These are phyloP conservation scores for Dactylellina leptospora DNA, from an alignment of 2,329 filamentous ascomycete genomes.

Conservation along the genomic window DNA sequence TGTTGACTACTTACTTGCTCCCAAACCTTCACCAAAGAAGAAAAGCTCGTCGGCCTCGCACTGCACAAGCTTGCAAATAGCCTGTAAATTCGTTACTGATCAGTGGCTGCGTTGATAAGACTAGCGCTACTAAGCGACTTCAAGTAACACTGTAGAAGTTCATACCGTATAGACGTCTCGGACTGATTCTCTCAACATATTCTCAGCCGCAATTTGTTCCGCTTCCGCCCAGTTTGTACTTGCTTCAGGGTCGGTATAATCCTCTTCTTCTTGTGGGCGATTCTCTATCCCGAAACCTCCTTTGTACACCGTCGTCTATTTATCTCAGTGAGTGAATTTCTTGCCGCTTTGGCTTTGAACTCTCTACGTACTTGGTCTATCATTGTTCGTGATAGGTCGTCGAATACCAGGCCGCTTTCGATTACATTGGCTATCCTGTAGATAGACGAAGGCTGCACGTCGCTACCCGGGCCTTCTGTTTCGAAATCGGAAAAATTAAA, in stretches of 20 bases:
- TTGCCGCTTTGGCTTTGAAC: not conserved
- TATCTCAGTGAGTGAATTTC: not conserved
- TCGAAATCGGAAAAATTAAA: not conserved
- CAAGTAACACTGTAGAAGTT: no score
- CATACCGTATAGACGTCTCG: not conserved
- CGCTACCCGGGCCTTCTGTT: not conserved
- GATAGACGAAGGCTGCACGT: not conserved
- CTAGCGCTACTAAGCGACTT: not conserved
- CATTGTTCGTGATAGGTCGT: not conserved
- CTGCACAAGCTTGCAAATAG: not conserved
- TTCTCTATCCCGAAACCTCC: not conserved
- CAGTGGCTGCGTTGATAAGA: not conserved
- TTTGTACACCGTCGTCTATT: not conserved
- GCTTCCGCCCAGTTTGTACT: no score
- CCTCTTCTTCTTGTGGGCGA: not conserved
- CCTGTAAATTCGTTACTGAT: not conserved
- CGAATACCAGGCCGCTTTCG: not conserved
- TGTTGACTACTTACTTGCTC: not conserved
- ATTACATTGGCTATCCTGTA: not conserved
- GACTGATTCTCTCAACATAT: not conserved
- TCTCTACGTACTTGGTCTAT: not conserved
- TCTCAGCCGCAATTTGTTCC: no score
- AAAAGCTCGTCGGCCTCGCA: not conserved
- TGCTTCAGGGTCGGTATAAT: no score
- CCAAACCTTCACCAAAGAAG: not conserved